These are phyloP conservation scores for Phialemoniopsis sp. DNA, from an alignment of 2,329 filamentous ascomycete genomes.

Conservation along the genomic window DNA sequence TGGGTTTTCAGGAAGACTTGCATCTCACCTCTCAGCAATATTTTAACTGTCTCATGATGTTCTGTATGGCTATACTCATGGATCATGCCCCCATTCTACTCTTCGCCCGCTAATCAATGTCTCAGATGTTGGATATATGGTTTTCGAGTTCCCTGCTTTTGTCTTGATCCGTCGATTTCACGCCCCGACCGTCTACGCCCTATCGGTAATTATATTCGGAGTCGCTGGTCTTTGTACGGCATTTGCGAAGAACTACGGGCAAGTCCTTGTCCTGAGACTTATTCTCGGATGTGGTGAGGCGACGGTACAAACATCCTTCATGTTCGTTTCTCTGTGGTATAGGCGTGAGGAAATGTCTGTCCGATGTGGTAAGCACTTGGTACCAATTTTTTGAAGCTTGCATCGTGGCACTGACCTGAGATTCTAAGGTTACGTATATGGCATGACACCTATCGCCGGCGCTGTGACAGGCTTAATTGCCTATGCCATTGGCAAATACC, in stretches of 20 bases:
- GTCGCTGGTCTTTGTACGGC: not conserved
- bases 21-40: too few relatives aligned
- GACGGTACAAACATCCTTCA: not conserved
- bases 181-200: not conserved
- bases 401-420: too few relatives aligned
- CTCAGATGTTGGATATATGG: not conserved
- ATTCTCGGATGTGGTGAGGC: not conserved
- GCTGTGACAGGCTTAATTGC: not conserved
- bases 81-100: too few relatives aligned
- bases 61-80: too few relatives aligned
- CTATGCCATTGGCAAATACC: not conserved
- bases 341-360: not conserved
- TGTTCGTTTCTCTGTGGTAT: not conserved
- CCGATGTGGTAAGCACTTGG: not conserved
- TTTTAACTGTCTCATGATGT: too few relatives aligned
- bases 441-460: not conserved
- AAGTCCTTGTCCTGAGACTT: not conserved
- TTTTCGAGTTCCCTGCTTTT: not conserved
- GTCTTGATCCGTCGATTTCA: not conserved
- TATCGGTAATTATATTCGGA: not conserved
- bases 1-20: too few relatives aligned
- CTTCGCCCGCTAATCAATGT: too few relatives aligned
- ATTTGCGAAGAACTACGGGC: not conserved
- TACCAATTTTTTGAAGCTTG: too few relatives aligned
- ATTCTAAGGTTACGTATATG: not conserved